Evolutionary conservation across 2,329 filamentous ascomycete species (phyloP).

Genomic region (Massarina eburnea): DNA sequence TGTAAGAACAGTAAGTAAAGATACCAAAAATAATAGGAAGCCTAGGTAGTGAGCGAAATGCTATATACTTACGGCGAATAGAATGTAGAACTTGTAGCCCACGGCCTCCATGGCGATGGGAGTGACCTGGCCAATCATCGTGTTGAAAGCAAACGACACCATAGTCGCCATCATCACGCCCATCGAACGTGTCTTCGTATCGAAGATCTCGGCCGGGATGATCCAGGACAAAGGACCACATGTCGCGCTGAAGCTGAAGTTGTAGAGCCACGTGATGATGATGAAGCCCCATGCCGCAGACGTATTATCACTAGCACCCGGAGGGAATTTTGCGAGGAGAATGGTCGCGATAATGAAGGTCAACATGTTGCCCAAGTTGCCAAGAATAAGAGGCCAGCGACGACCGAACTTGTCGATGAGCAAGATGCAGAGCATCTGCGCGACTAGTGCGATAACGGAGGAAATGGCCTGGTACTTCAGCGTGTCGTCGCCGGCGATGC

Average conservation of each 20-base stretch:
- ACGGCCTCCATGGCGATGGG: constrained; percentile 59
- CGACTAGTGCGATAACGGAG: constrained; percentile 68
- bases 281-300: constrained; percentile 74
- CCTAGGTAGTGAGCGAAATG: no score
- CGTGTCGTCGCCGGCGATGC: constrained; percentile 65
- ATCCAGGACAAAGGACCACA: constrained; percentile 69
- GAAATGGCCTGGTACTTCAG: constrained; percentile 77
- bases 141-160: constrained; percentile 74
- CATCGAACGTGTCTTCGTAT: constrained; percentile 73
- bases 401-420: constrained; percentile 71
- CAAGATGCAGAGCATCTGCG: constrained; percentile 68
- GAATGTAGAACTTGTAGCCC: constrained; percentile 60
- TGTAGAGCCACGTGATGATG: constrained; percentile 75
- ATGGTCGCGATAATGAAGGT: constrained; percentile 70
- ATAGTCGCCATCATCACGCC: constrained; percentile 75
- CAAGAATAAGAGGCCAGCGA: constrained; percentile 70
- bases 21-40: not conserved
- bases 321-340: constrained; percentile 62
- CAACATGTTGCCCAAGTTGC: constrained; percentile 70
- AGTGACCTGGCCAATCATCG: constrained; percentile 71
- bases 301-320: constrained; percentile 53
- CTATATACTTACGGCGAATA: constrained; percentile 57
- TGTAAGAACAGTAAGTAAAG: constrained; percentile 9
- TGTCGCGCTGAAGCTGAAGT: constrained; percentile 72
- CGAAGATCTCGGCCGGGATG: constrained; percentile 73